phyloP scores from a whole-genome alignment of 331 rosid genomes.

The Arachis monticola region DNA sequence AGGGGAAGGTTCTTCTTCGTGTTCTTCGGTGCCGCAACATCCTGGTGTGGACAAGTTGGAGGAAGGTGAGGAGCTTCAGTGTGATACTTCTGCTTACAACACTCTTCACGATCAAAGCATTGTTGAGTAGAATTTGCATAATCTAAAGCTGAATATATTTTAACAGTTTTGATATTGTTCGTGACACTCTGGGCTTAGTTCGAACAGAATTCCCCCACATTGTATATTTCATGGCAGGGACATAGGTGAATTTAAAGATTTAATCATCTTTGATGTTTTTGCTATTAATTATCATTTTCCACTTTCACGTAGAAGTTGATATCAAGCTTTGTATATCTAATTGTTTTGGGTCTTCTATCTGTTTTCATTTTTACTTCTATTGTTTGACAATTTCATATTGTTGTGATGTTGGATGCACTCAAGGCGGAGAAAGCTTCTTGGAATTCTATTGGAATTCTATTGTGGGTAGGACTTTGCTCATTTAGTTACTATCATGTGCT shows the following conservation, averaged over 20 bases:
- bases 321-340: background rate
- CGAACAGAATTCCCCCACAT: constrained; percentile 87
- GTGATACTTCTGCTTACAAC: constrained; percentile 79
- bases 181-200: constrained; percentile 75
- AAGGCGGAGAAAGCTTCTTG: constrained; percentile 88
- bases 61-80: constrained; percentile 99
- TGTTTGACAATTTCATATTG: constrained; percentile 23
- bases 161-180: constrained; percentile 84
- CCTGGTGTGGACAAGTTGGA: constrained; percentile 95
- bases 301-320: constrained; percentile 15
- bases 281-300: constrained; percentile 9
- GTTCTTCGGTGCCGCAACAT: constrained; percentile 59
- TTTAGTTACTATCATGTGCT: background rate
- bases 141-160: constrained; percentile 29
- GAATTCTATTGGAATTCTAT: constrained; percentile 72
- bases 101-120: constrained; percentile 55
- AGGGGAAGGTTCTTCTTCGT: constrained; percentile 66
- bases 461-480: background rate
- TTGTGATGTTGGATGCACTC: constrained; percentile 35
- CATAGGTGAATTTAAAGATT: too few relatives aligned
- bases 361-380: constrained; percentile 22
- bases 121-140: too few relatives aligned
- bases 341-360: constrained; percentile 20
- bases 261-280: constrained; percentile 5
- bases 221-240: constrained; percentile 75